Evolutionary conservation across 1,139 yeast genomes (phyloP), one percentile per base, ranked within the genome.

Genomic region (Petasospora fabianii): DNA sequence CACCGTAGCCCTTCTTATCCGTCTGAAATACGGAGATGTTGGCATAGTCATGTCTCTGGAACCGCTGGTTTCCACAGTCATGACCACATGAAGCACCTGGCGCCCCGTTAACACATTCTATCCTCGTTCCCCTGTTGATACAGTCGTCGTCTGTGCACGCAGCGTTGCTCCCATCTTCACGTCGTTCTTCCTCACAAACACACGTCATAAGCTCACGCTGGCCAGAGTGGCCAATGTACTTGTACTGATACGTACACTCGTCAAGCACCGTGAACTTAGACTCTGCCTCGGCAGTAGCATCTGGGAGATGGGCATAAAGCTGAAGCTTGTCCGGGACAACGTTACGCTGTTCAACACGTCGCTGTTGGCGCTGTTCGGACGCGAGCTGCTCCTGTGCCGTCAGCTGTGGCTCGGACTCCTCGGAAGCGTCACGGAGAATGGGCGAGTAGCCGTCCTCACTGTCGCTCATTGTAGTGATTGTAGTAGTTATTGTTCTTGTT

Each of bases 71-170:
- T 48, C 73, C 80, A 65, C 98, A 92, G 54, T 74, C 69, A 28
- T 73, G 68, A 15, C 96, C 96, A 61, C 97, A 90, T 4, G 70
- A 57, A 15, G 64, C 61, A 55, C 87, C 76, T n/a, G 41, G 37
- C 6, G 31, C 19, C 10, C 71, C 84, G 54, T 84, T 77, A 3
- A 80, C 74, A 73, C 98, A 92, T 61, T 92, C 98, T 33, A 92
- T 90, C 30, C 90, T 82, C 1, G 97, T 92, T 43, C 87, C 75
- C 38, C 97, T 66, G 61, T 92, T 92, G 51, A 92, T 88, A 72
- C 98, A 92, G 59, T 83, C 88, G 18, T 83, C 84, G 30, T 84
- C 87, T 22, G 80, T 86, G 71, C 98, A 92, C 4, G 97, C 96
- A 27, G 59, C 51, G 57, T 87, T 87, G 29, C 51, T 47, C 0